Conservation (phyloP, 495 filamentous ascomycete genomes). For the Evernia prunastri region DNA sequence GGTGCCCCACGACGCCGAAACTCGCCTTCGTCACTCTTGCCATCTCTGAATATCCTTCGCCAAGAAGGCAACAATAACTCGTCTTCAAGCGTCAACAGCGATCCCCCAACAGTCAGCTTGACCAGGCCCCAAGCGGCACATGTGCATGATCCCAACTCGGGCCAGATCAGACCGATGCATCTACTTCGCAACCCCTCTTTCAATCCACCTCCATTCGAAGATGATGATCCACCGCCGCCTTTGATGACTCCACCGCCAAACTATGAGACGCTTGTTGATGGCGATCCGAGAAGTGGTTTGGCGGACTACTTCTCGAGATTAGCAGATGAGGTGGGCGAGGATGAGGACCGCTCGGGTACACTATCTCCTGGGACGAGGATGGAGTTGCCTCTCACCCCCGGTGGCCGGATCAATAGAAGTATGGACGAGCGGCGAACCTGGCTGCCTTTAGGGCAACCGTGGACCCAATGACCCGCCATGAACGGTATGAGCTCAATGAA, state of each 20-base stretch:
- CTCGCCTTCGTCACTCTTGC: constrained; percentile 38
- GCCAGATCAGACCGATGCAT: constrained; percentile 66
- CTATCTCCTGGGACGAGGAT: constrained; percentile 37
- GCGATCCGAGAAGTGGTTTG: constrained; percentile 69
- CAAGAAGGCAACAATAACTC: constrained; percentile 27
- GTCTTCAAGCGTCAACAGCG: constrained; percentile 21
- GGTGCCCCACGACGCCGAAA: constrained; percentile 49
- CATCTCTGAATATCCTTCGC: constrained; percentile 34
- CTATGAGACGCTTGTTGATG: constrained; percentile 73
- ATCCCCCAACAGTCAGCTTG: constrained; percentile 35
- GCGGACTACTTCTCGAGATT: constrained; percentile 85
- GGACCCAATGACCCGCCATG: constrained; percentile 25
- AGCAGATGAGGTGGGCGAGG: constrained; percentile 50
- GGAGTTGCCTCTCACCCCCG: constrained; percentile 62
- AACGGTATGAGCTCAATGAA: background rate
- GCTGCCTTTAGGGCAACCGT: constrained; percentile 44
- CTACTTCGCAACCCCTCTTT: constrained; percentile 81
- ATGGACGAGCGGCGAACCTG: constrained; percentile 56
- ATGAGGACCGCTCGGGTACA: constrained; percentile 44
- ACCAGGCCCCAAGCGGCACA: constrained; percentile 45
- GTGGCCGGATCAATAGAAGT: constrained; percentile 60
- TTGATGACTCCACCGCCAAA: constrained; percentile 80
- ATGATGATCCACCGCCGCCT: constrained; percentile 77
- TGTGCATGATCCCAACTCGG: constrained; percentile 40
- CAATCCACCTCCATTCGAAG: constrained; percentile 87